Percentiles rank a stretch among this genome's conserved stretches.
These are phyloP conservation scores for Microglena sp. DNA, from an alignment of 139 green algal species.

Conservation along the genomic window DNA sequence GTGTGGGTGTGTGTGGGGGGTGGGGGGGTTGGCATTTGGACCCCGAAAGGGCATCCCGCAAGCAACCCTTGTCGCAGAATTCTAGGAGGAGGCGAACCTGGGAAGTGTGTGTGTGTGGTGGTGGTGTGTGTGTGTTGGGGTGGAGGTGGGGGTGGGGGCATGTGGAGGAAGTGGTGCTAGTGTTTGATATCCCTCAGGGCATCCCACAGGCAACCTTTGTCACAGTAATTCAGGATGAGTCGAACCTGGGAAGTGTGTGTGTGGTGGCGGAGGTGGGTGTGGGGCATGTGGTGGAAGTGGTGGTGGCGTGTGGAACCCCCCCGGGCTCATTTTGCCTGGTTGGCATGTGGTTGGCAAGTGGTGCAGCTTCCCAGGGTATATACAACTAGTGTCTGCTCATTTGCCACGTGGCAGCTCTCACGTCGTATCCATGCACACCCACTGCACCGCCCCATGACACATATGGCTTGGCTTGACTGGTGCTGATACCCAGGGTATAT, in stretches of 20 bases:
- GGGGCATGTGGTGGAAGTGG: neutral
- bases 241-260: neutral
- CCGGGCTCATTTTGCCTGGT: too few relatives aligned
- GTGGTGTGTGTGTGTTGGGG: neutral
- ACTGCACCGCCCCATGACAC: neutral
- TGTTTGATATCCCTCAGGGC: conserved; percentile 20
- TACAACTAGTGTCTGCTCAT: neutral
- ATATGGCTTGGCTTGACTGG: too few relatives aligned
- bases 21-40: neutral
- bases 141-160: neutral
- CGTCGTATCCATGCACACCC: conserved; percentile 4
- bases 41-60: too few relatives aligned
- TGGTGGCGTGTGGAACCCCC: too few relatives aligned
- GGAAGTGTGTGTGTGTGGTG: neutral
- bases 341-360: too few relatives aligned
- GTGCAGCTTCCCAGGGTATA: neutral
- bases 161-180: neutral
- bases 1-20: neutral
- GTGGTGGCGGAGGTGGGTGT: neutral
- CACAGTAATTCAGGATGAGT: conserved; percentile 45
- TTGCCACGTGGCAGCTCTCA: neutral
- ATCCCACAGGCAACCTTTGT: conserved; percentile 35
- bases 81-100: too few relatives aligned
- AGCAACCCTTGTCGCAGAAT: too few relatives aligned
- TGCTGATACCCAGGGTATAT: neutral